Evolutionary conservation across 2,329 filamentous ascomycete species (phyloP), one percentile per base, ranked within the genome.

Genomic region (Talaromyces rugulosus): DNA sequence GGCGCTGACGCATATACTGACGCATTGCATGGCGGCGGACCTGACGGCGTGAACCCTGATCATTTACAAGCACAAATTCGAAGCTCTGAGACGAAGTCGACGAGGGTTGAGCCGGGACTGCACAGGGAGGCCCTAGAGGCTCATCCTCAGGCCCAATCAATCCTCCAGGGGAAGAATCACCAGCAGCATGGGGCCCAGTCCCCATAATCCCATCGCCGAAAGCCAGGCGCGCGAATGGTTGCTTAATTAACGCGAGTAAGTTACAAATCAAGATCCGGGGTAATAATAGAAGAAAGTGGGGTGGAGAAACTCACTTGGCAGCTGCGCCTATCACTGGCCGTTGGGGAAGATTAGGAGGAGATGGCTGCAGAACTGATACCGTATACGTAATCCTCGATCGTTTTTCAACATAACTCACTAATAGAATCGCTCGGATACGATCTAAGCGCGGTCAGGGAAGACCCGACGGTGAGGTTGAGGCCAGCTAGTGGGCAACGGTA

Each of bases 11-110:
- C 67, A 73, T 72, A 63, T 73, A 72, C 62, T 72, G 71, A 47
- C 71, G 71, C 71, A 73, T 73, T n/a, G 71, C 71, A 73, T 73
- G 71, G 33, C 71, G 71, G 27, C 71, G 71, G 42, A 73, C 71
- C 63, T 73, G 71, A 18, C 68, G 71, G 44, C 71, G 66, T 28
- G 71, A 73, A 62, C 69, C 71, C 18, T 67, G 66, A 64, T 73
- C 71, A 27, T 71, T 73, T 33, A 73, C 71, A 55, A 73, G 64
- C 30, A 73, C 71, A 63, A 73, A 72, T 57, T 73, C 71, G 61
- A 72, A 73, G 58, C 65, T 70, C 61, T 67, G 68, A 33, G 67
- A 63, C 50, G 67, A 66, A n/a, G 60, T 52, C 27, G 50, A 53
- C 9, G 44, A 27, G 8, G 28, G 30, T 9, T 31, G 28, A 31